Percentiles rank a stretch among this genome's conserved stretches.
Conservation (phyloP, 139 green algal genomes). For the Yamagishiella unicocca region DNA sequence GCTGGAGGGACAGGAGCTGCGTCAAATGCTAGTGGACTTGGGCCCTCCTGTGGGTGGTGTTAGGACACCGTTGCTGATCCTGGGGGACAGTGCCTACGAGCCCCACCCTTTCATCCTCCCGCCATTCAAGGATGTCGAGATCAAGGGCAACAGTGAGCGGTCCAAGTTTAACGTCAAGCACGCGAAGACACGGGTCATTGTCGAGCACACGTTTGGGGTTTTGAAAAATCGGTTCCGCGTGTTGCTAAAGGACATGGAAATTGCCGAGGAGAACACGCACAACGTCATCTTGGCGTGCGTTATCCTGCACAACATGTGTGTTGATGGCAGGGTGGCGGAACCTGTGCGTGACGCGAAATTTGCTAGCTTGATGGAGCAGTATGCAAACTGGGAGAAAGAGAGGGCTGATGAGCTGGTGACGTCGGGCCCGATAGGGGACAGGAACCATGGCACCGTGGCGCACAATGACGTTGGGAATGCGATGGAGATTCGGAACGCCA, state of each 20-base stretch:
- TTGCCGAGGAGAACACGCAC: background rate
- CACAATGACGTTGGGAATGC: background rate
- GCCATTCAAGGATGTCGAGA: background rate
- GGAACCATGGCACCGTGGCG: background rate
- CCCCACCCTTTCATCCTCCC: background rate
- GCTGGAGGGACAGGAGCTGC: background rate
- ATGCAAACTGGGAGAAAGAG: background rate
- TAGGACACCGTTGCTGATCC: background rate
- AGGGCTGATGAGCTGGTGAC: background rate
- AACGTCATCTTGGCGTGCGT: background rate
- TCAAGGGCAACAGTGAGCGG: background rate
- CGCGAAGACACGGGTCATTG: background rate
- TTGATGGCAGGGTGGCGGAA: background rate
- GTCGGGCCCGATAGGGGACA: background rate
- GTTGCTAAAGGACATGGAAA: background rate
- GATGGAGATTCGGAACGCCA: background rate
- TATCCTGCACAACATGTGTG: background rate
- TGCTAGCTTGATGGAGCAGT: background rate
- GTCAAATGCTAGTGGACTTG: background rate
- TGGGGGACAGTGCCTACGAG: background rate
- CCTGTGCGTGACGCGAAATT: background rate
- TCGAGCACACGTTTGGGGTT: background rate
- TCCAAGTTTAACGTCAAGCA: background rate
- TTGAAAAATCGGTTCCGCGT: background rate
- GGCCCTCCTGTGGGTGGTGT: background rate